phyloP scores from a whole-genome alignment of 805 yeast genomes.

The Debaryomyces tyrocola region DNA sequence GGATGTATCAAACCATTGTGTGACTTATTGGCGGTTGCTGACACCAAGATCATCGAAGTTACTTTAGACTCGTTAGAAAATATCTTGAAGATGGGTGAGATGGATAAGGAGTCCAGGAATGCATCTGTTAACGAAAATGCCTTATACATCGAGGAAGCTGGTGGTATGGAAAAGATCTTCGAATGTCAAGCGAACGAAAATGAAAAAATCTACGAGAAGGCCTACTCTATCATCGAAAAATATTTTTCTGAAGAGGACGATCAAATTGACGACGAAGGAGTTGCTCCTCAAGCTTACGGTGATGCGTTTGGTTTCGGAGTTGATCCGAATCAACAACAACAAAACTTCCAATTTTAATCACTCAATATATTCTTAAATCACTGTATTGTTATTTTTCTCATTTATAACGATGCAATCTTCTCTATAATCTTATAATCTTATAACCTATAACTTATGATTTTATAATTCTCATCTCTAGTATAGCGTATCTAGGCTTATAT shows the following conservation, averaged over 20 bases:
- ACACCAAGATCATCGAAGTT: constrained; percentile 88
- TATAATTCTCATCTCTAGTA: not conserved
- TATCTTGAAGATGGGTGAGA: constrained; percentile 90
- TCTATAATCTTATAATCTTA: not conserved
- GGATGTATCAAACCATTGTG: constrained; percentile 98
- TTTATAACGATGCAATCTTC: not conserved
- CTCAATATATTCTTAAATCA: not conserved
- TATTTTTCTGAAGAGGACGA: constrained; percentile 84
- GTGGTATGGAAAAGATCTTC: constrained; percentile 95
- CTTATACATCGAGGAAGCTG: constrained; percentile 92
- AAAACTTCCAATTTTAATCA: constrained; percentile 48
- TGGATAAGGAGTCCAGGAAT: constrained; percentile 78
- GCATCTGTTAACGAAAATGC: constrained; percentile 80
- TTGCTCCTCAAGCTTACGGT: constrained; percentile 76
- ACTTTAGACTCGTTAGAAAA: constrained; percentile 94
- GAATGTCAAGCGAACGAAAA: constrained; percentile 90
- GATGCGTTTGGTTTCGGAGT: constrained; percentile 89
- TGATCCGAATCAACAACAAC: constrained; percentile 54
- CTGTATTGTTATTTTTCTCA: not conserved
- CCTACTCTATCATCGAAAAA: constrained; percentile 84
- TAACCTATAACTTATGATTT: too few relatives aligned
- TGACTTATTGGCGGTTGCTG: constrained; percentile 85
- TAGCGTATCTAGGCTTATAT: not conserved
- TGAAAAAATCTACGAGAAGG: constrained; percentile 89
- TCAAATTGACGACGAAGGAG: constrained; percentile 60